Percentiles rank a stretch among this genome's conserved stretches.
Evolutionary conservation across 2,329 filamentous ascomycete species (phyloP).

Genomic region (Mycosphaerelloides madeirae): DNA sequence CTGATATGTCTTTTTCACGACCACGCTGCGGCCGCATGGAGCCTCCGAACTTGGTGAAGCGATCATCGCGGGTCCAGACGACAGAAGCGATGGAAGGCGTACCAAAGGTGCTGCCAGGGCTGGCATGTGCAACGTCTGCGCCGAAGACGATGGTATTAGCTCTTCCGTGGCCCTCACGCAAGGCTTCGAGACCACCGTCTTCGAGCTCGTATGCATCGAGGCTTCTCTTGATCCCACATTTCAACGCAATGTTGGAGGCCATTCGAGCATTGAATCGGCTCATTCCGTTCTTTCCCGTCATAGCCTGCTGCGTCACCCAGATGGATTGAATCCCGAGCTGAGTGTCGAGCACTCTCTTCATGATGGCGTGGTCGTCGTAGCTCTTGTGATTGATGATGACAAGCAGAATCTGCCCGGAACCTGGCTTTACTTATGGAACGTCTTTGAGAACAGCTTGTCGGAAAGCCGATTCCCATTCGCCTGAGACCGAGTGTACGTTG

Average conservation of each 20-base stretch:
- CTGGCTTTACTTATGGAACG: no score
- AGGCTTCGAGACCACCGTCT: not conserved
- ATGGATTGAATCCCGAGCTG: conserved; percentile 1
- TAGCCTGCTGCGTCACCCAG: not conserved
- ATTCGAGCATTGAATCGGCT: not conserved
- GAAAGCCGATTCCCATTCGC: no score
- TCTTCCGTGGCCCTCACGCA: not conserved
- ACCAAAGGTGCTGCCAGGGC: conserved; percentile 9
- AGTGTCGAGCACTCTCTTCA: conserved; percentile 7
- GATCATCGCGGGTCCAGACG: conserved; percentile 8
- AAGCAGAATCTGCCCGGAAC: no score
- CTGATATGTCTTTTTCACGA: not conserved
- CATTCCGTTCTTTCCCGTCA: not conserved
- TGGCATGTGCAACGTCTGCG: conserved; percentile 40
- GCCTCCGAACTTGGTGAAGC: conserved; percentile 30
- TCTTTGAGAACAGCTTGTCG: no score
- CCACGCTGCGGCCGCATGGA: conserved; percentile 21
- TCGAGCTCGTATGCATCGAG: not conserved
- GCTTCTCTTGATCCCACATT: conserved; percentile 1
- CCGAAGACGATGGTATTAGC: conserved; percentile 33
- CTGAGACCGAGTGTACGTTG: no score
- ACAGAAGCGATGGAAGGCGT: conserved; percentile 13
- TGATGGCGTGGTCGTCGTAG: not conserved
- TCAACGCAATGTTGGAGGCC: conserved; percentile 6
- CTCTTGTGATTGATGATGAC: not conserved